Evolutionary conservation across 129 eudicot genomes (phyloP).

Genomic region (Logfia minima): DNA sequence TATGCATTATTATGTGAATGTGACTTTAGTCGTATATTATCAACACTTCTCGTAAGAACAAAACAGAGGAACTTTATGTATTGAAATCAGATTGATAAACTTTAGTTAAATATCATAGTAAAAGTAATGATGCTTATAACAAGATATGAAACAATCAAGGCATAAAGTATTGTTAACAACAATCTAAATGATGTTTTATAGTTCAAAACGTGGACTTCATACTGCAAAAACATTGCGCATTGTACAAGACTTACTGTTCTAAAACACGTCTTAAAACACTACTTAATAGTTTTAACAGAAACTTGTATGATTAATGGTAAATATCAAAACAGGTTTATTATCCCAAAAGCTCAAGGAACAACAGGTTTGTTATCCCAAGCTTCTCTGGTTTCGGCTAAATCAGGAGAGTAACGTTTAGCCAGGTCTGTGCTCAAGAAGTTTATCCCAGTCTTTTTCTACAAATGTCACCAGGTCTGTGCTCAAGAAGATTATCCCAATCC

Average conservation of each 20-base stretch:
- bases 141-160: not conserved
- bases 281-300: not conserved
- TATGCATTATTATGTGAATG: too few relatives aligned
- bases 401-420: constrained; percentile 56
- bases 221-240: not conserved
- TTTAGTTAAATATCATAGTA: too few relatives aligned
- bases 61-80: not conserved
- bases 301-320: not conserved
- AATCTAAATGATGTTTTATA: not conserved
- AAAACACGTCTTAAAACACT: not conserved
- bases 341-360: constrained; percentile 48
- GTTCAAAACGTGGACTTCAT: not conserved
- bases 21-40: too few relatives aligned
- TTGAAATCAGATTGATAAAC: not conserved
- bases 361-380: constrained; percentile 57
- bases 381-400: constrained; percentile 51
- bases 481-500: constrained; percentile 75
- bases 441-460: constrained; percentile 75
- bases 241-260: not conserved
- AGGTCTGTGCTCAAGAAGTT: constrained; percentile 52
- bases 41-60: too few relatives aligned
- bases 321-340: constrained; percentile 32
- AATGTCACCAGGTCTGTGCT: constrained; percentile 52
- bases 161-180: not conserved
- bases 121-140: not conserved